Evolutionary conservation across 2,329 filamentous ascomycete species (phyloP), one percentile per base, ranked within the genome.

Genomic region (Paecilomyces dactylethromorphus): DNA sequence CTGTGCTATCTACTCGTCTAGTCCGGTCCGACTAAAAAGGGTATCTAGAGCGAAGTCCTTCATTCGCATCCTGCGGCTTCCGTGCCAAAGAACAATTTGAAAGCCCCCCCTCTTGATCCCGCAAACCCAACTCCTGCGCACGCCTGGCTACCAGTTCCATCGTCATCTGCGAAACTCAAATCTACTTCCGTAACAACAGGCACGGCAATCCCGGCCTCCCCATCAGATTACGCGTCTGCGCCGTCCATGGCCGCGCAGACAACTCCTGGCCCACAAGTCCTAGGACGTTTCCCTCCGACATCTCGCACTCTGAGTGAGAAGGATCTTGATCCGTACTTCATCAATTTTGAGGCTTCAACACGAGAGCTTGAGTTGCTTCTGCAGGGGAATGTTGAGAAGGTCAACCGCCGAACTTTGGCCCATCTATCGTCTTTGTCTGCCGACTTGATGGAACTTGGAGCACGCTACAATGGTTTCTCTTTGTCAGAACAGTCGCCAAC

Each of bases 391-490:
- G 96, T 99, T 80, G 95, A 99, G 72, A 97, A 96, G 74, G 92
- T 97, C 62, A 99, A 97, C 69, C 86, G 93, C 32, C 85, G 94
- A 35, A 92, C 92, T 5, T 79, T 99, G 6, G 90, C 87, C 61
- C 94, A 99, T 68, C 76, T 97, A 10, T 90, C 90, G 13, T 87
- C 89, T 4, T 80, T 97, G 54, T 91, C 91, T 2, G 84, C 91
- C 4, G 94, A 99, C 71, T 82, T 97, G 61, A 91, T 92, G 65
- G 94, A 99, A 70, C 82, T 99, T 8, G 94, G 94, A 7, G 94
- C 92, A n/a, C 85, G 92, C 61, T 97, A 94, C 74, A 99, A 99
- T 69, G 94, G 90, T 0, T 99, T 99, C 74, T 95, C 95, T 0
- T 81, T 99, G 1, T 97, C 92, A 0, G 94, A 99, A 73, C 90